Conservation (phyloP, 208 protist species). For the Trypanosoma congolense region DNA sequence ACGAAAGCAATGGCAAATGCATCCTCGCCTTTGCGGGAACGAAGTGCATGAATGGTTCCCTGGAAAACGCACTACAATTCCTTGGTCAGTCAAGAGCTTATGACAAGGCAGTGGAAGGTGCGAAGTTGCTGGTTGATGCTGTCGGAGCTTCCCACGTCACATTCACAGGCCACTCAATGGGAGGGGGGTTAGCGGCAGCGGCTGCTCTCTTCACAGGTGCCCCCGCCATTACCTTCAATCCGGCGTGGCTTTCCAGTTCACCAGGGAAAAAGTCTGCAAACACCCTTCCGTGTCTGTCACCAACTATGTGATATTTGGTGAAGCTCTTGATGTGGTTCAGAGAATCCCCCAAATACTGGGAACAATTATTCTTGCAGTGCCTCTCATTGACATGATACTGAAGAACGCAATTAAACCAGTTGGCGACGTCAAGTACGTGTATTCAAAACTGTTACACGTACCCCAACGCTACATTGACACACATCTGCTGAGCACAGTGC, state of each 20-base stretch:
- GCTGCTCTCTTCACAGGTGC: constrained; percentile 1
- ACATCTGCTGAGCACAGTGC: no score
- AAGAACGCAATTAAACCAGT: no score
- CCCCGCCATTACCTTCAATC: constrained; percentile 10
- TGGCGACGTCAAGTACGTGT: no score
- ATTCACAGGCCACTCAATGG: constrained; percentile 7
- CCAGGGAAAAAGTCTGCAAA: not conserved
- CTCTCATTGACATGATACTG: not conserved
- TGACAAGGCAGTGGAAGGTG: not conserved
- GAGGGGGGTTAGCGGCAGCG: constrained; percentile 4
- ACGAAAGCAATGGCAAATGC: not conserved
- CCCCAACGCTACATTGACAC: no score
- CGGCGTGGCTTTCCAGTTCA: constrained; percentile 4
- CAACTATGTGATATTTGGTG: constrained; percentile 7
- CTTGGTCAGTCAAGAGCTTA: not conserved
- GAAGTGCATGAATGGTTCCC: not conserved
- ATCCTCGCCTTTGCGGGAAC: constrained; percentile 7
- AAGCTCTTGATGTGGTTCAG: constrained; percentile 9
- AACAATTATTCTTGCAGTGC: not conserved
- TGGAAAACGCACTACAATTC: constrained; percentile 2
- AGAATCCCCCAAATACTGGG: not conserved
- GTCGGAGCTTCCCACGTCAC: not conserved
- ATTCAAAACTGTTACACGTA: no score
- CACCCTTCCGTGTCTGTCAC: not conserved
- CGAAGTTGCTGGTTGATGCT: not conserved